A percentile compares a stretch with the other conserved stretches of the same genome.
phyloP scores from a whole-genome alignment of 768 basidiomycete species.

The Lactifluus echinatus region DNA sequence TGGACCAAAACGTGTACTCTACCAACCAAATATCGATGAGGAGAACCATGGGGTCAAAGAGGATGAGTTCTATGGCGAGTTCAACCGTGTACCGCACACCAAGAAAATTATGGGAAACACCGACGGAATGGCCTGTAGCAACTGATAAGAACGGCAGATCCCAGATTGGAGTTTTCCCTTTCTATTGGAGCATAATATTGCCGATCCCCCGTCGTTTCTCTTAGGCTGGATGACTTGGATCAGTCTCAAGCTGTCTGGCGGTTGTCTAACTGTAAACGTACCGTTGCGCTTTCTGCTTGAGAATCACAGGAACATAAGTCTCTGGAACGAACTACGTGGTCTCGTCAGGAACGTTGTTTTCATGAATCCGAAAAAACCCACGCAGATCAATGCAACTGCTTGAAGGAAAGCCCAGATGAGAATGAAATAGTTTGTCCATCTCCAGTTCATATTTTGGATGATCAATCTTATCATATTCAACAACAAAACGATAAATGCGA shows the following conservation, averaged over 20 bases:
- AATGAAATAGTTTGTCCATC: conserved; percentile 71
- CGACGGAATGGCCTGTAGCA: conserved; percentile 67
- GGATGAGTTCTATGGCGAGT: conserved; percentile 41
- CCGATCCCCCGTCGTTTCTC: conserved; percentile 45
- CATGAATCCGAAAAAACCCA: conserved; percentile 25
- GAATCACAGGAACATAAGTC: conserved; percentile 56
- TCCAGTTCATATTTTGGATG: conserved; percentile 48
- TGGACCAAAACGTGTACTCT: conserved; percentile 21
- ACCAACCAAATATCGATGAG: conserved; percentile 76
- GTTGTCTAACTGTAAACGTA: conserved; percentile 21
- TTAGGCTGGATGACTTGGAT: conserved; percentile 31
- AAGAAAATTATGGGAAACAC: conserved; percentile 23
- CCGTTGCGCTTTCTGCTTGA: conserved; percentile 52
- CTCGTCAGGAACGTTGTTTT: neutral
- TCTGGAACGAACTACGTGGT: conserved; percentile 55
- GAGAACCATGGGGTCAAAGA: conserved; percentile 67
- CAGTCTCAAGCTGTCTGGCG: neutral
- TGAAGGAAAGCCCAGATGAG: conserved; percentile 64
- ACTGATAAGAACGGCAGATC: conserved; percentile 43
- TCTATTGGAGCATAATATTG: conserved; percentile 56
- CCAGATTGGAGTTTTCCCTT: conserved; percentile 35
- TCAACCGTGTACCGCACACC: neutral
- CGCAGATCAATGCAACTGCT: conserved; percentile 41
- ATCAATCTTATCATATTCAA: conserved; percentile 1
- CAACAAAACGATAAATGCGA: neutral